Conservation (phyloP, 345 rosid species). For the Salix brachista region DNA sequence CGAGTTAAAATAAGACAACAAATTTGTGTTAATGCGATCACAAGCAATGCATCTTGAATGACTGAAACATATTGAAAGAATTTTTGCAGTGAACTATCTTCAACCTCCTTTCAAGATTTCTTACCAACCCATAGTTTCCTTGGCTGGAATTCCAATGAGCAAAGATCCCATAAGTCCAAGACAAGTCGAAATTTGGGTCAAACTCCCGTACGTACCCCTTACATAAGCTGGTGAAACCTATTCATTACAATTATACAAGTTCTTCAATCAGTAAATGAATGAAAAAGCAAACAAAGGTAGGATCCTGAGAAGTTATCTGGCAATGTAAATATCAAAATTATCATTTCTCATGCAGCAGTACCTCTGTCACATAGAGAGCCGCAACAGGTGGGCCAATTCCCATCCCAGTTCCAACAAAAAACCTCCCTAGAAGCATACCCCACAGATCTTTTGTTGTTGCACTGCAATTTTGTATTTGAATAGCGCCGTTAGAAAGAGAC, state of each 20-base stretch:
- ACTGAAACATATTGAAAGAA: slow-evolving; percentile 6
- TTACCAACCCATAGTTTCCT: slow-evolving; percentile 70
- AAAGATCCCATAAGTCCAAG: slow-evolving; percentile 74
- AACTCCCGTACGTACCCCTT: slow-evolving; percentile 89
- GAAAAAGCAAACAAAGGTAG: background rate
- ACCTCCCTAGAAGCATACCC: slow-evolving; percentile 94
- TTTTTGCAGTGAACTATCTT: background rate
- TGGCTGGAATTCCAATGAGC: slow-evolving; percentile 73
- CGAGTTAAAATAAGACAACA: background rate
- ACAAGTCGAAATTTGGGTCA: slow-evolving; percentile 76
- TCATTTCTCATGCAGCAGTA: slow-evolving; percentile 23
- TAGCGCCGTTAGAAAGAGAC: slow-evolving; percentile 2
- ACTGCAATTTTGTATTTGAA: slow-evolving; percentile 44
- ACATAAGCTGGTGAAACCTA: slow-evolving; percentile 90
- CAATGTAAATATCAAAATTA: slow-evolving; percentile 2
- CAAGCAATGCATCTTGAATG: background rate
- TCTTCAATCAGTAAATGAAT: background rate
- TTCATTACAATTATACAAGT: background rate
- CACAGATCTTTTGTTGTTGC: slow-evolving; percentile 64
- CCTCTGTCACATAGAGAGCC: slow-evolving; percentile 95
- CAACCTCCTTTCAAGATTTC: slow-evolving; percentile 21
- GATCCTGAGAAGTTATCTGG: background rate
- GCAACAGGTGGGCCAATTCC: slow-evolving; percentile 91
- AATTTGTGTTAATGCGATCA: background rate
- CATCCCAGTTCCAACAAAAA: slow-evolving; percentile 89